These are phyloP conservation scores for Sporothrix brasiliensis DNA, from an alignment of 2,329 filamentous ascomycete genomes.

Conservation along the genomic window DNA sequence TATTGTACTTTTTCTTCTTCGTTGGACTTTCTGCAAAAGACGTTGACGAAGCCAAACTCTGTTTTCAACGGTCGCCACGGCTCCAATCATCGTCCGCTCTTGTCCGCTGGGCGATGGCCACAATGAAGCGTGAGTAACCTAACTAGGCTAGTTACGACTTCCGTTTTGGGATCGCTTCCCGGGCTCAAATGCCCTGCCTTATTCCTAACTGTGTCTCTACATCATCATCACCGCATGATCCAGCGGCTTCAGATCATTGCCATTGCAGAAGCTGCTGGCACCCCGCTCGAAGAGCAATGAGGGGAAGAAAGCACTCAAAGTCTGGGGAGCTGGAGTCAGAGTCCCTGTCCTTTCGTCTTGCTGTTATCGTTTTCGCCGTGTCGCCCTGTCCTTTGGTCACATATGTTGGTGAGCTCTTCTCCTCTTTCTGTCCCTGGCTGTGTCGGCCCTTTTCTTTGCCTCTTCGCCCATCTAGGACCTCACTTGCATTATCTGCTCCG, in stretches of 20 bases:
- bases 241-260: no score
- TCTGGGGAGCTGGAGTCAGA: no score
- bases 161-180: neutral
- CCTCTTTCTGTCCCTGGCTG: neutral
- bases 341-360: no score
- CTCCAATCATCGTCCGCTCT: neutral
- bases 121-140: neutral
- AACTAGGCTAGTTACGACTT: neutral
- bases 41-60: no score
- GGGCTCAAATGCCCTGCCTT: neutral
- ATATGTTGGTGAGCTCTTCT: no score
- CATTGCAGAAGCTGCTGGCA: no score
- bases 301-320: no score
- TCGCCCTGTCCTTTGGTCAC: no score
- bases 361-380: no score
- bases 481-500: neutral
- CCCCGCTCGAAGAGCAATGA: no score
- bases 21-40: neutral
- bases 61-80: neutral
- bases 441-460: conserved; percentile 19
- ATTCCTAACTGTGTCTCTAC: neutral
- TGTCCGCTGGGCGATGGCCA: neutral
- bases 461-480: neutral
- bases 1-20: neutral
- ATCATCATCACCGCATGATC: no score